Evolutionary conservation across 768 basidiomycete species (phyloP), one percentile per base, ranked within the genome.

Genomic region (Gymnopilus junonius): DNA sequence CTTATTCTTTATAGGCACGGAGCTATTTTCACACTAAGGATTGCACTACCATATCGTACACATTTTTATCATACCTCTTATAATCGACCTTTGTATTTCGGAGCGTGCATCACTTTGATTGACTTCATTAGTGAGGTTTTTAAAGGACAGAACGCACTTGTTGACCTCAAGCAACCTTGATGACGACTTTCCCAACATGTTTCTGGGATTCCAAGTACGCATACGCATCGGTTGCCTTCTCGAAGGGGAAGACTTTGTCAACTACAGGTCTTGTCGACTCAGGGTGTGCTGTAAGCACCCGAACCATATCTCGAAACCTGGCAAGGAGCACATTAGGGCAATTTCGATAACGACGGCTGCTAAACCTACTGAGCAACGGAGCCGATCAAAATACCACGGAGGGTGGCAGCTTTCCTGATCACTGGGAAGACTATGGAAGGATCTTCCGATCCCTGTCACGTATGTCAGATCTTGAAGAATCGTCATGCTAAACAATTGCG

Each of bases 181-280:
- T 83, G 17, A 85, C 84, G 7, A 88, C 82, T 74, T 90, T 88
- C 12, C 88, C 88, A 21, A 88, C 82, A 69, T 89, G 86, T 59
- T 80, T 78, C 62, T 87, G 85, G 0, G 80, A 81, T 62, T 81
- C 78, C 59, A 87, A 76, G 68, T 87, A 82, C 46, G 76, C 74
- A 70, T 84, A 88, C 0, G 88, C 88, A 43, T 82, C 76, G 34
- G 77, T 71, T 4, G 80, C 76, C 35, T 88, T 70, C 46, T 85
- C 83, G 67, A 87, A 90, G 15, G 77, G 61, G 75, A 89, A 89
- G 0, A 88, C 81, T 73, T 81, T 85, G 77, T 87, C 82, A 35
- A 88, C 71, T 21, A 85, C 77, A 0, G 87, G 87, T 27, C 74
- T 79, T 7, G 86, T 82, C 21, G 71, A 74, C 15, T 72, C 72